These are phyloP conservation scores for Flaveria robusta DNA, from an alignment of 129 eudicot genomes.

Conservation along the genomic window DNA sequence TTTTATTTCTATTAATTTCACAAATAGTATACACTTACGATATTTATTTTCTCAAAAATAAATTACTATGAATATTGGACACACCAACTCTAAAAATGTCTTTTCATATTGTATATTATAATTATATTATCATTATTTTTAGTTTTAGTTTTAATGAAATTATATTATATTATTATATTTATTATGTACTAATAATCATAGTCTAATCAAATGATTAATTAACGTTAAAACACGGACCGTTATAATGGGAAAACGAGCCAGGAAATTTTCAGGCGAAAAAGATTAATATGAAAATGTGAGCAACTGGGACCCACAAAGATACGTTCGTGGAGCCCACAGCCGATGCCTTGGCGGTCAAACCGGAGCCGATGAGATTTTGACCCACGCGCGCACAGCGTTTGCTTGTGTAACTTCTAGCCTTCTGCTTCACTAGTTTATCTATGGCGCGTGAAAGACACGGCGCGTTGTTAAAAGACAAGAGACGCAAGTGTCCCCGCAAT, in stretches of 20 bases:
- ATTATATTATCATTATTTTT: no score
- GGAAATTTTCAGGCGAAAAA: background rate
- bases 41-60: no score
- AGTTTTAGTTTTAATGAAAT: no score
- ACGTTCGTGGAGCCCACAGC: slow-evolving; percentile 43
- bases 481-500: slow-evolving; percentile 59
- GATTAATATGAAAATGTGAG: background rate
- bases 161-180: no score
- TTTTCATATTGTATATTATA: no score
- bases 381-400: background rate
- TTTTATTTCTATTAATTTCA: no score
- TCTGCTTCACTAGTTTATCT: no score
- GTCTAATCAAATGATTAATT: background rate
- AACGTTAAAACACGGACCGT: slow-evolving; percentile 5
- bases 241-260: background rate
- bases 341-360: slow-evolving; percentile 60
- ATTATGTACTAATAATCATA: no score
- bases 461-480: background rate
- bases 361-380: slow-evolving; percentile 37
- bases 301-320: slow-evolving; percentile 42
- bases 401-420: background rate
- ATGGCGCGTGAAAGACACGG: slow-evolving; percentile 26
- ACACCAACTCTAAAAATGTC: no score
- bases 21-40: no score
- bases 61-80: no score